phyloP scores from a whole-genome alignment of 2,329 filamentous ascomycete species.

The Fusarium sp. region DNA sequence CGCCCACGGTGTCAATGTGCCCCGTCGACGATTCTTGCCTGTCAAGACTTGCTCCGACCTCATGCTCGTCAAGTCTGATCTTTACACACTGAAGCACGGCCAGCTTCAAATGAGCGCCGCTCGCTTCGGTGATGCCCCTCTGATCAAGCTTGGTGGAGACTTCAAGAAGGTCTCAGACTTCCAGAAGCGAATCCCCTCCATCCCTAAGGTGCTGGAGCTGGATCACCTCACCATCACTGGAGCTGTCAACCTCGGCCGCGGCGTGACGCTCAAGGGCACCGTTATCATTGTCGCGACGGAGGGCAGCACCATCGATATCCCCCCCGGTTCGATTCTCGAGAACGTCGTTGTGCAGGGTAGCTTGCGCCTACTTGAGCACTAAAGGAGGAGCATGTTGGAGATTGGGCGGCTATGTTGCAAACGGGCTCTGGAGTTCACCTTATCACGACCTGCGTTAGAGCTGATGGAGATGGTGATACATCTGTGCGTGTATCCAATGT shows the following conservation, averaged over 20 bases:
- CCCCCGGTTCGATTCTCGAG: constrained; percentile 95
- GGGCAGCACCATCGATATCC: constrained; percentile 97
- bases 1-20: constrained; percentile 98
- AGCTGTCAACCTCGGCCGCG: constrained; percentile 94
- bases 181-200: constrained; percentile 86
- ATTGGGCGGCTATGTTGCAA: constrained; percentile 10
- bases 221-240: constrained; percentile 98
- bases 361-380: constrained; percentile 78
- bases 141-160: constrained; percentile 98
- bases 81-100: constrained; percentile 98
- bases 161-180: constrained; percentile 99
- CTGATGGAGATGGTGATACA: constrained; percentile 13
- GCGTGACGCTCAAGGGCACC: constrained; percentile 95
- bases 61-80: constrained; percentile 99
- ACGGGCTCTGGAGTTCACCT: constrained; percentile 16
- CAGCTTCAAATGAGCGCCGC: constrained; percentile 96
- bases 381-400: constrained; percentile 42
- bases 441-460: constrained; percentile 15
- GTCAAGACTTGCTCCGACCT: constrained; percentile 99
- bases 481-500: constrained; percentile 1
- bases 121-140: constrained; percentile 93
- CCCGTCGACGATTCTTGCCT: constrained; percentile 95
- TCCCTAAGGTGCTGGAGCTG: constrained; percentile 90
- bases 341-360: constrained; percentile 99
- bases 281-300: constrained; percentile 99